Base-by-base conservation (phyloP, 2,329 filamentous ascomycete species). In the Scedosporium minutisporum region DNA sequence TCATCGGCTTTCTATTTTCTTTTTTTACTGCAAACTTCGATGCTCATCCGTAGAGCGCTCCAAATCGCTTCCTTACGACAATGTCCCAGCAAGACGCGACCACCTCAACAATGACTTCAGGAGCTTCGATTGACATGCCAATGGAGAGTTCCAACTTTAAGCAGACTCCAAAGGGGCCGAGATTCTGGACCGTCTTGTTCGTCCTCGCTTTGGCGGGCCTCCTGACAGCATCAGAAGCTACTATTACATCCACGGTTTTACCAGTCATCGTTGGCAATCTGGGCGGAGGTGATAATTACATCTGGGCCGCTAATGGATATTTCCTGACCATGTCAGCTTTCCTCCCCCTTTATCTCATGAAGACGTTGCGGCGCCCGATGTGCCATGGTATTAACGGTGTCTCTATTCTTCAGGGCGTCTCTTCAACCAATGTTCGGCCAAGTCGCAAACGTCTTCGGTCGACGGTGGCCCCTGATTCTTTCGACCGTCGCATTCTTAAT, bases 271-370 rank as follows among this genome's bases (percentile, higher is more conserved):
- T 66, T 16, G 58, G 63, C 14, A 65, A 67, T 27, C 58, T 72
- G 18, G 58, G 64, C 42, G 65, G 66, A 1, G 65, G 68, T 12
- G 59, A 61, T 1, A 27, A 63, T 33, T 70, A 66, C 63, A 67
- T 72, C 27, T 72, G 70, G 70, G 62, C 68, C 9, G 63, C 66
- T 9, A 69, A 71, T 53, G 67, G 51, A 46, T 71, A 68, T 59
- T 67, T 69, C 51, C 57, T 70, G 53, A 65, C 66, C 57, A 64
- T 64, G 67, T 69, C 57, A 64, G 65, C 55, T 27, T 48, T 4
- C 14, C 7, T n/a, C 18, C 14, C 42, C 42, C 14, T 16, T 16
- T n/a, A n/a, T n/a, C 16, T 16, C 42, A n/a, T n/a, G n/a, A n/a
- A n/a, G n/a, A n/a, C 14, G 42, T 18, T 46, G 42, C 42, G n/a